phyloP scores from a whole-genome alignment of 805 yeast genomes.

The Metschnikowia kunwiensis region DNA sequence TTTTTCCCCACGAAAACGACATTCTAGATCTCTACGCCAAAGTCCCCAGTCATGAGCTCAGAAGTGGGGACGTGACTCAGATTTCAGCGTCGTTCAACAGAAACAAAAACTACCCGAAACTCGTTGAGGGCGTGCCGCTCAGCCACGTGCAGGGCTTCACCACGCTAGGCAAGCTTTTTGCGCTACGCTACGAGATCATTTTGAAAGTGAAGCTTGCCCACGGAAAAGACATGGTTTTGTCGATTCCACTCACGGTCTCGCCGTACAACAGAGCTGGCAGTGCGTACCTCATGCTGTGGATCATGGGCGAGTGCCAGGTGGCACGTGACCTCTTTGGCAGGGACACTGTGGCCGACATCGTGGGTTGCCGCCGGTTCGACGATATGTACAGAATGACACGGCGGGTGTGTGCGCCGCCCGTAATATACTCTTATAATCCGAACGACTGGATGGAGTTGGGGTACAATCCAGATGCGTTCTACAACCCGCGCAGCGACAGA shows the following conservation, averaged over 20 bases:
- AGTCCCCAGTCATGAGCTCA: neutral
- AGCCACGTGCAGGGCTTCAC: slow-evolving; percentile 52
- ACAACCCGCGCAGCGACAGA: slow-evolving; percentile 14
- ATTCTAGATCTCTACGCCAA: slow-evolving; percentile 26
- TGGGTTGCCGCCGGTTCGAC: slow-evolving; percentile 17
- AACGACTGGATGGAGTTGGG: slow-evolving; percentile 42
- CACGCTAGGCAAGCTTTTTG: slow-evolving; percentile 47
- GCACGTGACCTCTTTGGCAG: slow-evolving; percentile 40
- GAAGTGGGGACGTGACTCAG: slow-evolving; percentile 8
- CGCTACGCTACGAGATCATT: slow-evolving; percentile 49
- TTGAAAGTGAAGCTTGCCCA: slow-evolving; percentile 48
- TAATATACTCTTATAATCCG: slow-evolving; percentile 28
- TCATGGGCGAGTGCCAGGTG: slow-evolving; percentile 48
- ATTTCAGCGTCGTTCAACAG: slow-evolving; percentile 20
- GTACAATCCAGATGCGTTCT: slow-evolving; percentile 33
- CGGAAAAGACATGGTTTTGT: slow-evolving; percentile 48
- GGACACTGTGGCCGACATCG: slow-evolving; percentile 23
- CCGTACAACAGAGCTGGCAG: slow-evolving; percentile 51
- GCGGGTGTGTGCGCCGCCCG: slow-evolving; percentile 26
- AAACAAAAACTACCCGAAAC: slow-evolving; percentile 22
- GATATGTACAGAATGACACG: slow-evolving; percentile 22
- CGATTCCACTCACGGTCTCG: slow-evolving; percentile 52
- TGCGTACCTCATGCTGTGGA: slow-evolving; percentile 50
- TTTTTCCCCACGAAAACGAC: slow-evolving; percentile 37
- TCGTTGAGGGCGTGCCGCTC: slow-evolving; percentile 39